Percentiles rank a stretch among this genome's conserved stretches.
phyloP scores from a whole-genome alignment of 2,329 filamentous ascomycete genomes.

The Lasiodiplodia sp. region DNA sequence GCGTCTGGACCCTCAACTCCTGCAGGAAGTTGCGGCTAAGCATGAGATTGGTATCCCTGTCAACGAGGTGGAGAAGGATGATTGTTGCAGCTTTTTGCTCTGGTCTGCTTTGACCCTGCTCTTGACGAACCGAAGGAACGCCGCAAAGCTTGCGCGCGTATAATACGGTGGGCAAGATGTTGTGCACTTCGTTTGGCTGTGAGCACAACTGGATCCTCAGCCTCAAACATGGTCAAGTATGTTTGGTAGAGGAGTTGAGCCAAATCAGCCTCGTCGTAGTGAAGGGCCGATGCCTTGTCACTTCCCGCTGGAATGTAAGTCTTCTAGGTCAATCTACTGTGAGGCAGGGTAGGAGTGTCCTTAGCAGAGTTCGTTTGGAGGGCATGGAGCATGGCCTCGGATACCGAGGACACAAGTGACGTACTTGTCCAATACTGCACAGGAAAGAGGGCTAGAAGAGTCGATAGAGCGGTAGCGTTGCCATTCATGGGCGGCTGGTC shows the following conservation, averaged over 20 bases:
- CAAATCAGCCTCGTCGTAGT: conserved; percentile 36
- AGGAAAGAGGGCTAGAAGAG: conserved; percentile 57
- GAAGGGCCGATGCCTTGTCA: conserved; percentile 39
- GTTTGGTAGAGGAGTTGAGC: conserved; percentile 30
- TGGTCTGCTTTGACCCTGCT: conserved; percentile 21
- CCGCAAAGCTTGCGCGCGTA: conserved; percentile 31
- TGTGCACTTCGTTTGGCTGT: not conserved
- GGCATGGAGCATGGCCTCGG: conserved; percentile 32
- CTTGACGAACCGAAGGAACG: conserved; percentile 31
- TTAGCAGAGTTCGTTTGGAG: not conserved
- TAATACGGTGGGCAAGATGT: conserved; percentile 32
- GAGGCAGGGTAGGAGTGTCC: not conserved
- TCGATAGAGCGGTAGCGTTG: conserved; percentile 53
- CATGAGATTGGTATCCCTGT: conserved; percentile 28
- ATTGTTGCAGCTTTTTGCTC: conserved; percentile 9
- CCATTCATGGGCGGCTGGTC: conserved; percentile 38
- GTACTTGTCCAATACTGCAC: conserved; percentile 61
- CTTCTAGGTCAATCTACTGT: conserved; percentile 3
- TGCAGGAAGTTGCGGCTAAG: conserved; percentile 32
- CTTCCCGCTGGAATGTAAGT: not conserved
- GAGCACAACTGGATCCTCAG: conserved; percentile 27
- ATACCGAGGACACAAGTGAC: conserved; percentile 36
- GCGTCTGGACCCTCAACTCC: conserved; percentile 31
- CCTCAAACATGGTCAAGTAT: conserved; percentile 34
- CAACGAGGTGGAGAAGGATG: conserved; percentile 17